Conservation (phyloP, 2,329 filamentous ascomycete genomes). For the Aspergillus costaricaensis region DNA sequence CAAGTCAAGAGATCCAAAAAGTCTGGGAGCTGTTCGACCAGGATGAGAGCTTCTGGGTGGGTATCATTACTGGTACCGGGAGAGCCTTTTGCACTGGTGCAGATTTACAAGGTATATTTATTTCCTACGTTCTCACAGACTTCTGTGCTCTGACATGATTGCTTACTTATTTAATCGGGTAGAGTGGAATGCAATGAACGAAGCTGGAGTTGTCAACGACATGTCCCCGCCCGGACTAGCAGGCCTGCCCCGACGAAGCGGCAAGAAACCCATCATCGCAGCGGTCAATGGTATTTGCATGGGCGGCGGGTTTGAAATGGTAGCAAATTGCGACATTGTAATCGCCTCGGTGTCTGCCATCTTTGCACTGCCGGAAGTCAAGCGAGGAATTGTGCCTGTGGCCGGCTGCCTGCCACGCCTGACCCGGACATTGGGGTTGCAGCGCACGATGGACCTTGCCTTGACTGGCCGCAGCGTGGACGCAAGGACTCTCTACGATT, state of each 20-base stretch:
- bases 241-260: constrained; percentile 64
- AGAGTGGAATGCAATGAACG: constrained; percentile 58
- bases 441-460: constrained; percentile 71
- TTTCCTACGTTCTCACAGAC: not conserved
- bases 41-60: constrained; percentile 63
- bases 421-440: constrained; percentile 65
- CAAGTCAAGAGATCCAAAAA: constrained; percentile 46
- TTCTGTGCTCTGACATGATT: not conserved
- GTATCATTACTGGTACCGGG: constrained; percentile 64
- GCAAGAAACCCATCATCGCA: constrained; percentile 74
- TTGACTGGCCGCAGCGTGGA: constrained; percentile 66
- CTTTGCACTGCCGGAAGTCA: constrained; percentile 72
- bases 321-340: constrained; percentile 71
- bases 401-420: constrained; percentile 71
- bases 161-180: not conserved
- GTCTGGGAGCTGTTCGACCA: constrained; percentile 63
- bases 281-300: constrained; percentile 75
- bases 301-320: constrained; percentile 77
- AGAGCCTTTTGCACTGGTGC: constrained; percentile 69
- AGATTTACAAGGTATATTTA: constrained; percentile 58
- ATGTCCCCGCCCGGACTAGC: constrained; percentile 60
- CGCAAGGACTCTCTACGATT: constrained; percentile 57
- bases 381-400: constrained; percentile 68
- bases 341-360: constrained; percentile 51
- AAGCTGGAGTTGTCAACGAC: constrained; percentile 31